A percentile compares a stretch with the other conserved stretches of the same genome.
phyloP scores from a whole-genome alignment of 164 flowering plant species.

The Sextonia rubra region DNA sequence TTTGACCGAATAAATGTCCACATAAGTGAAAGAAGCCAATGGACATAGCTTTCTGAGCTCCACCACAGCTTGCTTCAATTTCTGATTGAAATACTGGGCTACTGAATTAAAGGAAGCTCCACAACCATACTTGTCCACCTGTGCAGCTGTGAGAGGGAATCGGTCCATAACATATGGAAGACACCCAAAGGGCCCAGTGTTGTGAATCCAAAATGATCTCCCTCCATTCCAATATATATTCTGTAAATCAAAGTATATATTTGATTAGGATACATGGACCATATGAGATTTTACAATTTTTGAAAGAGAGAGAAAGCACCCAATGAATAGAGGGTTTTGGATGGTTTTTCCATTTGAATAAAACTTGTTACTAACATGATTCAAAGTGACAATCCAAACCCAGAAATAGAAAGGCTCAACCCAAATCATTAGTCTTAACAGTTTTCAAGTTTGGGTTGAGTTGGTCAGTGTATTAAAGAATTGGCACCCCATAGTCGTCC shows the following conservation, averaged over 20 bases:
- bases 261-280: no score
- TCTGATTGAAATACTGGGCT: conserved; percentile 38
- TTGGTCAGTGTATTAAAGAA: no score
- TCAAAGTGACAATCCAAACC: no score
- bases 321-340: no score
- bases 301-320: no score
- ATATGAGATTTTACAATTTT: no score
- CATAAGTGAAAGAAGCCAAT: conserved; percentile 41
- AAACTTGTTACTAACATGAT: no score
- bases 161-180: conserved; percentile 36
- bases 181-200: conserved; percentile 61
- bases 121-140: conserved; percentile 46
- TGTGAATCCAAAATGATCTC: conserved; percentile 55
- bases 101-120: conserved; percentile 37
- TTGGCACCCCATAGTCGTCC: no score
- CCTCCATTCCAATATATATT: conserved; percentile 36
- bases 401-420: no score
- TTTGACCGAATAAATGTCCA: conserved; percentile 47
- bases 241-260: conserved; percentile 14
- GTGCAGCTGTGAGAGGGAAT: conserved; percentile 18
- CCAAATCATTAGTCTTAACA: no score
- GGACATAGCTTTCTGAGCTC: conserved; percentile 35
- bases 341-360: no score
- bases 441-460: no score
- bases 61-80: conserved; percentile 30